Evolutionary conservation across 164 flowering plant genomes (phyloP), one percentile per base, ranked within the genome.

Genomic region (Pachysandra terminalis): DNA sequence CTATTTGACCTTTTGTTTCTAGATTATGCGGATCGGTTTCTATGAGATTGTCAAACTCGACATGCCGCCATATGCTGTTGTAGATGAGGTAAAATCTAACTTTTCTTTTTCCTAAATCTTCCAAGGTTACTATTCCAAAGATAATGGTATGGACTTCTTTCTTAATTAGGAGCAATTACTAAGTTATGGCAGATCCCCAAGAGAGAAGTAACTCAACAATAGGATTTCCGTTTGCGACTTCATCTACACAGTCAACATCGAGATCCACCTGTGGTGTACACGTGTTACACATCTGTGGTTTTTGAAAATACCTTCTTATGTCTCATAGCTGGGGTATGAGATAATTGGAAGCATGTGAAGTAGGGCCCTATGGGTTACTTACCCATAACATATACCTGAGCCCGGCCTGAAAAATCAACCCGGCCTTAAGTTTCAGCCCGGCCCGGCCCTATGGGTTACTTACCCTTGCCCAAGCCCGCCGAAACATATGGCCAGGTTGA

Each of bases 61-160:
- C 52, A 87, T 90, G 91, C 98, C 98, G 26, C 76, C 94, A 61
- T 87, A 93, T 85, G 98, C 98, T 76, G 98, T 87, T 75, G 97
- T 93, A 55, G 84, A 93, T 78, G 97, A 93, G 98, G 98, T 93
- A 79, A 56, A n/a, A 24, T 21, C 59, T 71, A 14, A 24, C 19
- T 40, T 21, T 13, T 12, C 15, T 57, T 25, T 26, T n/a, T 9
- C 27, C 15, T 52, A n/a, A 24, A 25, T 13, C 35, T 19, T 51
- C 5, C 10, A 12, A 5, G 19, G 14, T 21, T 66, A 55, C 23
- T 23, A 55, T 66, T 23, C 15, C 24, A 16, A 56, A 27, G 63
- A 21, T 16, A n/a, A 45, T 26, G 17, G 10, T 1, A 12, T 48
- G 24, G 23, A 15, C 2, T 59, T 59, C 53, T 58, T 67, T n/a